Evolutionary conservation across 805 yeast genomes (phyloP).

Genomic region (Scheffersomyces lignosus): DNA sequence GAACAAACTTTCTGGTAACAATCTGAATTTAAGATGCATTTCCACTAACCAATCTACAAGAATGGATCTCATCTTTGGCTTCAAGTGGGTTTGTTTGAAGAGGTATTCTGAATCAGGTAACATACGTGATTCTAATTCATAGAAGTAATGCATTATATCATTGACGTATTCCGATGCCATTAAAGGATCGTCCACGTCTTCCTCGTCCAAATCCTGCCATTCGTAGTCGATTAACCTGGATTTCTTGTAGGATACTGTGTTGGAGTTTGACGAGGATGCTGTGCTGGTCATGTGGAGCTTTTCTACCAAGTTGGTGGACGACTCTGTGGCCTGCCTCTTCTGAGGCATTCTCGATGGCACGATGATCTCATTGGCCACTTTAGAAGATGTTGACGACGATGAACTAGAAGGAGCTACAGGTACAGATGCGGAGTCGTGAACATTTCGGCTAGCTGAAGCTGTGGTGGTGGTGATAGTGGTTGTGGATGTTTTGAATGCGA

Average conservation of each 20-base stretch:
- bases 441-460: background rate
- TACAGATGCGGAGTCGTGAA: background rate
- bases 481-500: background rate
- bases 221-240: constrained; percentile 43
- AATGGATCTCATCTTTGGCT: constrained; percentile 82
- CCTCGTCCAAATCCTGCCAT: constrained; percentile 76
- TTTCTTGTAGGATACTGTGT: constrained; percentile 31
- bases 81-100: constrained; percentile 60
- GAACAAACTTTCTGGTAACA: constrained; percentile 82
- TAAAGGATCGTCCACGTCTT: constrained; percentile 66
- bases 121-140: constrained; percentile 68
- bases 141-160: constrained; percentile 81
- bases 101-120: constrained; percentile 73
- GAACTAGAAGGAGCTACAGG: constrained; percentile 1
- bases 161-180: constrained; percentile 93
- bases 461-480: background rate
- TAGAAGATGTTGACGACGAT: constrained; percentile 3
- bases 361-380: no score
- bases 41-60: constrained; percentile 94
- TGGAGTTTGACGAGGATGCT: constrained; percentile 1
- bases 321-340: constrained; percentile 59
- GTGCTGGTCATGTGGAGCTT: constrained; percentile 18
- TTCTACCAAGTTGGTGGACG: constrained; percentile 45
- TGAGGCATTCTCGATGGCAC: constrained; percentile 40
- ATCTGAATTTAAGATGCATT: constrained; percentile 79